A percentile compares a stretch with the other conserved stretches of the same genome.
Conservation (phyloP, 345 rosid species). For the Hypericum perforatum region DNA sequence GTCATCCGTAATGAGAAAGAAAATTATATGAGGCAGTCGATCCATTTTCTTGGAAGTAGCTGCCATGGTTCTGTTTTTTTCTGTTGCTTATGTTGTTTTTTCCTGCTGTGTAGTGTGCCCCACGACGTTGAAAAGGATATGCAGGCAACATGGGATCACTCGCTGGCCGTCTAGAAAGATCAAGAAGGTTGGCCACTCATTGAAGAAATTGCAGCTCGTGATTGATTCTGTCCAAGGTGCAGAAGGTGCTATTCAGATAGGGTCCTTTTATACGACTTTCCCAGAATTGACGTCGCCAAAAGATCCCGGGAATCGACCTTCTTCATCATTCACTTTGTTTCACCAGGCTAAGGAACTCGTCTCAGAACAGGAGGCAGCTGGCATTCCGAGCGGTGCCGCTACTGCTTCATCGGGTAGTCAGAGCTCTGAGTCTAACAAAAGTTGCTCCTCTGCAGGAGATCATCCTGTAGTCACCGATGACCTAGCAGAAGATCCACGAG, state of each 20-base stretch:
- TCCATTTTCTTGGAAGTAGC: no score
- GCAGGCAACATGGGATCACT: constrained; percentile 37
- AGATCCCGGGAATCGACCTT: constrained; percentile 29
- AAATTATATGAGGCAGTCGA: no score
- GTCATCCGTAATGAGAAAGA: no score
- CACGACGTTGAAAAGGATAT: constrained; percentile 38
- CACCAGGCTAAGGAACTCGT: constrained; percentile 24
- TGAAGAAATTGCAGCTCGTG: constrained; percentile 56
- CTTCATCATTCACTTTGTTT: constrained; percentile 23
- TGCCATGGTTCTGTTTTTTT: no score
- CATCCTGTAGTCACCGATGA: constrained; percentile 25
- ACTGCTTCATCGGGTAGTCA: constrained; percentile 56
- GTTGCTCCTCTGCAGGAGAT: constrained; percentile 54
- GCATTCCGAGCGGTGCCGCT: constrained; percentile 25
- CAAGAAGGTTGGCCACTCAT: constrained; percentile 34
- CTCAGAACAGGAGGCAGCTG: constrained; percentile 25
- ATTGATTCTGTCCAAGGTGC: constrained; percentile 91
- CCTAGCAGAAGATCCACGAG: constrained; percentile 24
- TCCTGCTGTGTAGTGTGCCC: constrained; percentile 34
- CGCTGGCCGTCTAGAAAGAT: constrained; percentile 45
- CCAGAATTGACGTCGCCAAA: constrained; percentile 68
- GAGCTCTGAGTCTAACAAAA: constrained; percentile 65
- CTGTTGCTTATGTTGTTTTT: constrained; percentile 9
- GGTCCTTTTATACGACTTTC: constrained; percentile 74
- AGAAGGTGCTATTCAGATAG: constrained; percentile 65